phyloP scores from a whole-genome alignment of 192 early-diverging fungal genomes.

The Coemansia sp. region DNA sequence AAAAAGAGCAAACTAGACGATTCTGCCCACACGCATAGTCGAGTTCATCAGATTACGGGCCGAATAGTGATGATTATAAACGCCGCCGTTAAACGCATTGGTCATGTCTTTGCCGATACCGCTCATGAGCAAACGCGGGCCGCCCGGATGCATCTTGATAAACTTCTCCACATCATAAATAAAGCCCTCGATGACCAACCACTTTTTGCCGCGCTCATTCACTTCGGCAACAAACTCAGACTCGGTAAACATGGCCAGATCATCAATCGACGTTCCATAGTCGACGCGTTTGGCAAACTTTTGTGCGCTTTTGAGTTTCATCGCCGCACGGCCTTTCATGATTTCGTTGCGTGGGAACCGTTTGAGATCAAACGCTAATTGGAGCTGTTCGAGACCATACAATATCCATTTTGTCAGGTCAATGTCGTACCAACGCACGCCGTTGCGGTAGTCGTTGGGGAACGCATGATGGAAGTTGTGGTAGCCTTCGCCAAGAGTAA shows the following conservation, averaged over 20 bases:
- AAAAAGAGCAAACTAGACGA: constrained; percentile 25
- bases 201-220: constrained; percentile 62
- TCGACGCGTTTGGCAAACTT: constrained; percentile 62
- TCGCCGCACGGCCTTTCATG: constrained; percentile 63
- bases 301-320: constrained; percentile 78
- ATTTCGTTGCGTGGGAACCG: constrained; percentile 77
- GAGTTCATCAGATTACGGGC: constrained; percentile 76
- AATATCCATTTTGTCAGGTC: constrained; percentile 85
- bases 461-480: constrained; percentile 88
- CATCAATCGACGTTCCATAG: constrained; percentile 69
- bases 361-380: constrained; percentile 64
- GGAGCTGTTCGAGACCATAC: constrained; percentile 51
- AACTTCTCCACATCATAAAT: constrained; percentile 79
- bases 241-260: constrained; percentile 66
- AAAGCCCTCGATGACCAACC: constrained; percentile 78
- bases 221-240: constrained; percentile 64
- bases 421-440: constrained; percentile 69
- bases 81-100: constrained; percentile 79
- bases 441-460: constrained; percentile 84
- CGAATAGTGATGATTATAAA: constrained; percentile 86
- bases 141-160: constrained; percentile 85
- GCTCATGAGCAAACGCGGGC: constrained; percentile 62
- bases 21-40: constrained; percentile 64
- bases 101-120: constrained; percentile 84
- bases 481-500: constrained; percentile 78